Conservation (phyloP, 2,329 filamentous ascomycete species). For the Colletotrichum chlorophyti region DNA sequence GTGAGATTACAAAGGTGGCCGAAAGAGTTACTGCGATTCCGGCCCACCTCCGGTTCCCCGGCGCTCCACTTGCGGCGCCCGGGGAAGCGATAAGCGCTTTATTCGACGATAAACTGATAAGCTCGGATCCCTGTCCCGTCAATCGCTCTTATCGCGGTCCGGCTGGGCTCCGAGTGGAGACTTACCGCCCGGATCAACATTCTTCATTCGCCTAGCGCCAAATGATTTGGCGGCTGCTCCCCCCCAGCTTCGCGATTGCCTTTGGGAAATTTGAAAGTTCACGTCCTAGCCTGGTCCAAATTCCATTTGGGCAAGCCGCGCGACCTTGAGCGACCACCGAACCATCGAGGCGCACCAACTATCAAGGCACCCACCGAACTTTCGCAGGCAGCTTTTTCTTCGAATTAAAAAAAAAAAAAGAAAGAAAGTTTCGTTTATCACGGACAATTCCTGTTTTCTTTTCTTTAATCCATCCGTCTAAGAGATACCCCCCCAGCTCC, state of each 20-base stretch:
- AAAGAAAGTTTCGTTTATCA: neutral
- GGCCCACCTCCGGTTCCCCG: constrained; percentile 19
- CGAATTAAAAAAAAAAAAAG: too few relatives aligned
- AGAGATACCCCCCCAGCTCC: constrained; percentile 22
- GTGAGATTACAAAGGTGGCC: neutral
- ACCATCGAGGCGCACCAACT: neutral
- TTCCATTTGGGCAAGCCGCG: constrained; percentile 21
- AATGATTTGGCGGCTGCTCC: constrained; percentile 47
- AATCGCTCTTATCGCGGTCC: constrained; percentile 1
- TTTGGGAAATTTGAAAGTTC: constrained; percentile 47
- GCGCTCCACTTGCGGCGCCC: constrained; percentile 6
- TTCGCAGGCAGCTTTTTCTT: too few relatives aligned
- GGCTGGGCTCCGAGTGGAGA: constrained; percentile 8
- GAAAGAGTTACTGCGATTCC: constrained; percentile 17
- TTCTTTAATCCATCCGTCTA: neutral
- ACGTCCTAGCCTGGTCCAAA: constrained; percentile 21
- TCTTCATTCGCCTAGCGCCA: constrained; percentile 46
- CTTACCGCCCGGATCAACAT: constrained; percentile 40
- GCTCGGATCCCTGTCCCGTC: neutral
- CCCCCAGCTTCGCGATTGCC: constrained; percentile 45
- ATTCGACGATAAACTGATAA: neutral
- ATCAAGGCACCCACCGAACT: neutral
- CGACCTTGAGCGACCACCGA: constrained; percentile 13
- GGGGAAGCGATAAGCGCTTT: constrained; percentile 14
- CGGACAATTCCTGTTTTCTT: constrained; percentile 5